These are phyloP conservation scores for Malassezia yamatoensis DNA, from an alignment of 1,284 basidiomycete species.

Conservation along the genomic window DNA sequence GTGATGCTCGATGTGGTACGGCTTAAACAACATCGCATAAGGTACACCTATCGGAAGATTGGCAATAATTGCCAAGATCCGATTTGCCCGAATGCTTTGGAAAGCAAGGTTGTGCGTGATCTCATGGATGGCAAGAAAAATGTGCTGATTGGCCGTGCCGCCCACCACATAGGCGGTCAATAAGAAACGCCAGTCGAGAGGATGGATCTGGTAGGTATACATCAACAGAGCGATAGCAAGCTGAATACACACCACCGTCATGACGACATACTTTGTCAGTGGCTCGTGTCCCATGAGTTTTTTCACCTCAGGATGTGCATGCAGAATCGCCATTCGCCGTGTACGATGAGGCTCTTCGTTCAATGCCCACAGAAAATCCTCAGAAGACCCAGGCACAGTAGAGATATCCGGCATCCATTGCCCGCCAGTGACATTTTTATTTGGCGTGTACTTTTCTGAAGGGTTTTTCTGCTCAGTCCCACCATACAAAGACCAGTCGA, in stretches of 20 bases:
- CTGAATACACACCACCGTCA: constrained; percentile 69
- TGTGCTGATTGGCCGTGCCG: constrained; percentile 90
- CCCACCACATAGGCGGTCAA: constrained; percentile 74
- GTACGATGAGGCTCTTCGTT: constrained; percentile 93
- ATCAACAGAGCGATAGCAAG: constrained; percentile 55
- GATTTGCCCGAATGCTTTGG: constrained; percentile 70
- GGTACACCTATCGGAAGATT: constrained; percentile 89
- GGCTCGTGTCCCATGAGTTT: constrained; percentile 91
- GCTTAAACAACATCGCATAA: constrained; percentile 92
- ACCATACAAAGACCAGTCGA: constrained; percentile 47
- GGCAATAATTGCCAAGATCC: constrained; percentile 73
- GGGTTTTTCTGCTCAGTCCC: constrained; percentile 30
- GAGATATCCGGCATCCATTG: constrained; percentile 43
- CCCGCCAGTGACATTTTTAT: constrained; percentile 3
- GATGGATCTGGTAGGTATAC: constrained; percentile 48
- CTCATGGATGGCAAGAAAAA: constrained; percentile 94
- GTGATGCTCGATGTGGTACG: constrained; percentile 75
- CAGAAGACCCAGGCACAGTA: constrained; percentile 27
- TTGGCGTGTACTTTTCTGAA: constrained; percentile 9
- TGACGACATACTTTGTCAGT: constrained; percentile 75
- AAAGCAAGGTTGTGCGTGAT: constrained; percentile 97
- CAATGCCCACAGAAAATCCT: constrained; percentile 70
- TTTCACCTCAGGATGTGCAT: constrained; percentile 83
- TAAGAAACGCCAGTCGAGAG: constrained; percentile 65
- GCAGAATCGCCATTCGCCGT: constrained; percentile 76